Evolutionary conservation across 345 rosid genomes (phyloP), one percentile per base, ranked within the genome.

Genomic region (Durio zibethinus): DNA sequence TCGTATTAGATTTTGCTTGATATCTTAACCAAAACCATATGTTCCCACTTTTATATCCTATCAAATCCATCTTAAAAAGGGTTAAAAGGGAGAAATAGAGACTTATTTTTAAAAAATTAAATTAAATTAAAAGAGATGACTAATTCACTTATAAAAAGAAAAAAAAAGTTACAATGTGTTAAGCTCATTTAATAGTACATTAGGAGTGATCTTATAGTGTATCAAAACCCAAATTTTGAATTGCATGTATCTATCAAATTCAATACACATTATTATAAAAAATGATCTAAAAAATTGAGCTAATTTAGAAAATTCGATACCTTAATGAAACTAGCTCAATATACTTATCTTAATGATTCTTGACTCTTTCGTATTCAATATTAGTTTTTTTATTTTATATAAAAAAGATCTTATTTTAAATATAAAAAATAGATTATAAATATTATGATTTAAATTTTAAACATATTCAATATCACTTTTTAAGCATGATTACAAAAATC

Each of bases 21-120:
- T 60, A 36, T 50, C 33, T 75, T 75, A 71, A 45, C 67, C 47
- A 20, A 71, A 71, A 18, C 73, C 36, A 25, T 45, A 21, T 36
- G 10, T 36, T 38, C 9, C 20, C 40, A 65, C 48, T 65, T 38
- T 65, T 65, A 38, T 38, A 14, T 10, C 70, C 48, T 20, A 65
- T 38, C 48, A n/a, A 65, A 65, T 65, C 20, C 48, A 38, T 38
- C 15, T 62, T 20, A n/a, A 65, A 65, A 9, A 10, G 16, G 25
- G 29, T 16, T 10, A 9, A 38, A 38, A 36, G 7, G 11, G 11
- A 5, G 4, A 11, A 14, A 5, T 27, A 15, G n/a, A 29, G 16
- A 61, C n/a, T 61, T 27, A 43, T 29, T 71, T 4, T 1, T 6
- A 45, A 65, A 68, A 67, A 21, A 1, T 66, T 40, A 66, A 66